Base-by-base conservation (phyloP, 2,329 filamentous ascomycete species). In the Apiospora rasikravindrae region DNA sequence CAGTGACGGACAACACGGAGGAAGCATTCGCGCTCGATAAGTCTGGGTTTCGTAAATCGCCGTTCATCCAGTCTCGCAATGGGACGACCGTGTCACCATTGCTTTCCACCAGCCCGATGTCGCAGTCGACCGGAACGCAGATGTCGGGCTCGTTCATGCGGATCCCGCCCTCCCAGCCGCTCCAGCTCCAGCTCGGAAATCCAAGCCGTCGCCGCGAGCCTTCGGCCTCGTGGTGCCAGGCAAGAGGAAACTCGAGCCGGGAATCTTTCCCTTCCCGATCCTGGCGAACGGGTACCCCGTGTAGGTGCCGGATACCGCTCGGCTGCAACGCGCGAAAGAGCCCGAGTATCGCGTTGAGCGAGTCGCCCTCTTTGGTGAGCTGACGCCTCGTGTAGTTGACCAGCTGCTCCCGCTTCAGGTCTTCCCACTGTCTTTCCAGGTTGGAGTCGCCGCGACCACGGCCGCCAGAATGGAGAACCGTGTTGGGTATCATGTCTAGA, bases 121-220 rank as follows among this genome's bases (percentile, higher is more conserved):
- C 40, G 19, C 66, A 68, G 14, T 47, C 66, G 10, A 8, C 14
- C n/a, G 66, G 66, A 19, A 68, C n/a, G 66, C 40, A 33, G n/a
- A 68, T 47, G 10, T 68, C 66, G 4, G 40, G 4, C 66, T 68
- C 66, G 13, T 33, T 5, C 66, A 68, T 68, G 26, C 44, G 44
- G 42, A 68, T 45, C 2, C 40, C 66, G 40, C 66, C 66, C 22
- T 29, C 66, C 66, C 66, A 68, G 7, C 66, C 66, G 13, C 24
- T 45, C 66, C 66, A 68, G n/a, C 66, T 68, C 66, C 66, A 68
- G 10, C 66, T 68, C 4, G 66, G 42, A 22, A 68, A 68, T 1
- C 8, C 40, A n/a, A 0, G n/a, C 14, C 66, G 66, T 19, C 44
- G n/a, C 14, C 40, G 14, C 2, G 40, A 42, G n/a, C 40, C 57